These are phyloP conservation scores for Talinum fruticosum DNA, from an alignment of 148 eudicot species.

Conservation along the genomic window DNA sequence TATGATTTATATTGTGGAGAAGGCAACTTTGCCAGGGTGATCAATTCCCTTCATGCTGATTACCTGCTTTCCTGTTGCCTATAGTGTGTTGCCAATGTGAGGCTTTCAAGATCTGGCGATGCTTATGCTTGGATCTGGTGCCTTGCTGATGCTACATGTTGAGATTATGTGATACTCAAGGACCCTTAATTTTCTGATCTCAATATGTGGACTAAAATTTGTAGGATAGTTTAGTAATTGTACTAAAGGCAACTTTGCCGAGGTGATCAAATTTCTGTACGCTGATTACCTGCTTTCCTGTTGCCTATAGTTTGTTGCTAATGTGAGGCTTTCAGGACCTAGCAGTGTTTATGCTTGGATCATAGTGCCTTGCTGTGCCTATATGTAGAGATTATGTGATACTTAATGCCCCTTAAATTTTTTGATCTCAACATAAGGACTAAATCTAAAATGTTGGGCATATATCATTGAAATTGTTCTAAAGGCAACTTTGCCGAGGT, in stretches of 20 bases:
- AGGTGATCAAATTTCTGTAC: conserved; percentile 16
- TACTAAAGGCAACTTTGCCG: conserved; percentile 15
- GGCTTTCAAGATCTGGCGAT: not conserved
- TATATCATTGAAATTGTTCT: too few relatives aligned
- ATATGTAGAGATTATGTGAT: too few relatives aligned
- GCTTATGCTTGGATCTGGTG: not conserved
- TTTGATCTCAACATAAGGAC: too few relatives aligned
- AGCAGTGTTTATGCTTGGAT: too few relatives aligned
- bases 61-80: conserved; percentile 19
- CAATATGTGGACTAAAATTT: too few relatives aligned
- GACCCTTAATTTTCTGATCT: not conserved
- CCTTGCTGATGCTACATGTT: conserved; percentile 2
- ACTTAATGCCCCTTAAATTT: too few relatives aligned
- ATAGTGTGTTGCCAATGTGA: not conserved
- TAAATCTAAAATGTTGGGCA: too few relatives aligned
- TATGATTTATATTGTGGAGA: not conserved
- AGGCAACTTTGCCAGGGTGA: not conserved
- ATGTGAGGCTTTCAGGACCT: too few relatives aligned
- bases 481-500: conserved; percentile 11
- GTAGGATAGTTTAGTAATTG: too few relatives aligned
- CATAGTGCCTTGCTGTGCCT: too few relatives aligned
- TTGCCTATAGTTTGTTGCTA: not conserved
- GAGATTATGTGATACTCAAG: not conserved
- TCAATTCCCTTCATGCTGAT: conserved; percentile 8
- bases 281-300: conserved; percentile 26